phyloP scores from a whole-genome alignment of 2,329 filamentous ascomycete species.

The Fusarium tuaranense region DNA sequence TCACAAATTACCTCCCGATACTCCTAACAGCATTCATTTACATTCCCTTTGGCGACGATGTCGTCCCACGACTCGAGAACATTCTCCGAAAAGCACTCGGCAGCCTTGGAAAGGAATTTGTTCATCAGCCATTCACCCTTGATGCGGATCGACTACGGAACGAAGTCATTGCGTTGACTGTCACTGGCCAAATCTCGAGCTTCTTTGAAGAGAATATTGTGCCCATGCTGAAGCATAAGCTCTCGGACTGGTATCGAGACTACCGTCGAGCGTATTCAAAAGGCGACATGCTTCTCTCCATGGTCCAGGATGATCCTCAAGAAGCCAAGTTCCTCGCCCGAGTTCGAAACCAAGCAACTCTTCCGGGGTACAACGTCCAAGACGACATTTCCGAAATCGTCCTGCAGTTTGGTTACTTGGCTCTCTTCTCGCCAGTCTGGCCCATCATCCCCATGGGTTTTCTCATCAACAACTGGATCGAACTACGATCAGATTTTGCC shows the following conservation, averaged over 20 bases:
- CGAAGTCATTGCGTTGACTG: conserved; percentile 80
- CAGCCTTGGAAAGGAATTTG: conserved; percentile 61
- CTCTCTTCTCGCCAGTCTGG: conserved; percentile 81
- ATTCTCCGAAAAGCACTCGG: conserved; percentile 64
- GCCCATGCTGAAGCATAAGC: conserved; percentile 74
- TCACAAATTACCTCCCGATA: conserved; percentile 82
- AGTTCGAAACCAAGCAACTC: conserved; percentile 74
- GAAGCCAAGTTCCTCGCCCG: conserved; percentile 73
- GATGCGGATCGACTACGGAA: conserved; percentile 75
- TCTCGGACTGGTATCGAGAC: conserved; percentile 58
- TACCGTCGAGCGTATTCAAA: conserved; percentile 50
- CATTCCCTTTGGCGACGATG: conserved; percentile 76
- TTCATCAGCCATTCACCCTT: conserved; percentile 68
- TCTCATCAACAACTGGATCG: conserved; percentile 81
- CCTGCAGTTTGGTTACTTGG: conserved; percentile 79
- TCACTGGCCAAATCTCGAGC: conserved; percentile 78
- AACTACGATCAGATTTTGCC: conserved; percentile 80
- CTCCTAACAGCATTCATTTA: conserved; percentile 84
- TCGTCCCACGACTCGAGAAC: conserved; percentile 75
- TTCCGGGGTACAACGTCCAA: conserved; percentile 78
- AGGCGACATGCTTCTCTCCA: conserved; percentile 59
- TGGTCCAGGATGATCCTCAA: conserved; percentile 67
- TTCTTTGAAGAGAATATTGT: conserved; percentile 79
- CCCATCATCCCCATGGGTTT: conserved; percentile 79
- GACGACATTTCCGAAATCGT: conserved; percentile 80